Conservation (phyloP, 2,329 filamentous ascomycete genomes). For the Neurospora sp. region DNA sequence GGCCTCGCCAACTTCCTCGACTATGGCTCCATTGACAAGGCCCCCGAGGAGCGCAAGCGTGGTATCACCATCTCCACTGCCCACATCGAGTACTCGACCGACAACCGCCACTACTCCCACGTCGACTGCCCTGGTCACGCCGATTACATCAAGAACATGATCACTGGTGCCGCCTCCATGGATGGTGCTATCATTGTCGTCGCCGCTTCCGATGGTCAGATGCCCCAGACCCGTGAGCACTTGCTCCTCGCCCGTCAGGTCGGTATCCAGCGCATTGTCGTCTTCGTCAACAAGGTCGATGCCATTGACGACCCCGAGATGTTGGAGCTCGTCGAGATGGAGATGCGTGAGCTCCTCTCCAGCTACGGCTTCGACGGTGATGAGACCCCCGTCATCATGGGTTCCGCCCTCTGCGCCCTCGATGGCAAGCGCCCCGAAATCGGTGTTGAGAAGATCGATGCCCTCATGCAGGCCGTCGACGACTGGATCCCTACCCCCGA, state of each 20-base stretch:
- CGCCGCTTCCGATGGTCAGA: conserved; percentile 95
- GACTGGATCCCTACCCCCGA: conserved; percentile 91
- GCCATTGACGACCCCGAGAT: conserved; percentile 96
- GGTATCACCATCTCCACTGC: conserved; percentile 99
- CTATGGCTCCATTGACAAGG: conserved; percentile 97
- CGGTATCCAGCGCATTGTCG: conserved; percentile 94
- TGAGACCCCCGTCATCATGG: conserved; percentile 93
- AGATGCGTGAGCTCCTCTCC: conserved; percentile 94
- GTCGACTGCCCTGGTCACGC: conserved; percentile 99
- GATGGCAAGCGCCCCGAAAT: conserved; percentile 83
- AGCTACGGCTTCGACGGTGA: conserved; percentile 97
- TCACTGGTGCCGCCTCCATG: conserved; percentile 98
- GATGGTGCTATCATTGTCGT: conserved; percentile 98
- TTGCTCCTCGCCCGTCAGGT: conserved; percentile 95
- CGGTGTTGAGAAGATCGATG: conserved; percentile 78
- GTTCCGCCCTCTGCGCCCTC: conserved; percentile 89
- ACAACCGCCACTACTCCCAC: conserved; percentile 93
- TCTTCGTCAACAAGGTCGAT: conserved; percentile 99
- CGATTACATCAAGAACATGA: conserved; percentile 99
- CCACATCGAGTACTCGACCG: conserved; percentile 97
- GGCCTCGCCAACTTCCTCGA: conserved; percentile 91
- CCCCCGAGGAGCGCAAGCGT: conserved; percentile 97
- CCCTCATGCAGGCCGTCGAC: conserved; percentile 84
- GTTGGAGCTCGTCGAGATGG: conserved; percentile 99
- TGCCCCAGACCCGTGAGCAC: conserved; percentile 99